Base-by-base conservation (phyloP, 208 protist species). In the Trypanosoma vivax region DNA sequence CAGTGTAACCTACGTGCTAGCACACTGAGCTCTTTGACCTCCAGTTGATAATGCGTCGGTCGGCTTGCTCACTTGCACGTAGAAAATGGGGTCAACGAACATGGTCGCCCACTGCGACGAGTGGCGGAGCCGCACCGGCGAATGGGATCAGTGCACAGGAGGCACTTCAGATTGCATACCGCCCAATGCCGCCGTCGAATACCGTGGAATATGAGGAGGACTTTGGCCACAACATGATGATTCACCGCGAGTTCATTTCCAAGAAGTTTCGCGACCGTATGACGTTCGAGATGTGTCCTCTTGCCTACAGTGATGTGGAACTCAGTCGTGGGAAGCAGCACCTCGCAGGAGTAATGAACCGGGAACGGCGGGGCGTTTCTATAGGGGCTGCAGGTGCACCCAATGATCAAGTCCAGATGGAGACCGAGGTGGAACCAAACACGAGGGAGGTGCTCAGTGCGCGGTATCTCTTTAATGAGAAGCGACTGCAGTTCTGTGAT, bases 201-300 rank as follows among this genome's bases (percentile, higher is more conserved):
- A 90, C 79, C 19, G 86, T 93, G 0, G 81, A 93, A 68, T 88
- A 90, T 65, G 81, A 93, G 54, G 81, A 93, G 51, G 86, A 93
- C 57, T 93, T 87, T 59, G 81, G 81, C 11, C 62, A 58, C 40
- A 90, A 79, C 48, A 65, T 93, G 59, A 86, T 90, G 63, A 81
- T 93, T 25, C 86, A 93, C 50, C 86, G 86, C 35, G 81, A 93
- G 72, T 93, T 80, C 38, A 61, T 93, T 27, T 84, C 86, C 11
- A 65, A 75, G 33, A 67, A 65, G 54, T 53, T 76, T 51, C 76
- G 81, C 28, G 62, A 74, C 28, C 73, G 65, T 19, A 76, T 88
- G 73, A 61, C 57, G 9, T 76, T 76, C 18, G 70, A 81, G 48
- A 55, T 90, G 13, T 56, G 73, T 14, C 40, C 69, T n/a, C 51